Base-by-base conservation (phyloP, 75 land plant genomes). In the Pseudotsuga menziesii region DNA sequence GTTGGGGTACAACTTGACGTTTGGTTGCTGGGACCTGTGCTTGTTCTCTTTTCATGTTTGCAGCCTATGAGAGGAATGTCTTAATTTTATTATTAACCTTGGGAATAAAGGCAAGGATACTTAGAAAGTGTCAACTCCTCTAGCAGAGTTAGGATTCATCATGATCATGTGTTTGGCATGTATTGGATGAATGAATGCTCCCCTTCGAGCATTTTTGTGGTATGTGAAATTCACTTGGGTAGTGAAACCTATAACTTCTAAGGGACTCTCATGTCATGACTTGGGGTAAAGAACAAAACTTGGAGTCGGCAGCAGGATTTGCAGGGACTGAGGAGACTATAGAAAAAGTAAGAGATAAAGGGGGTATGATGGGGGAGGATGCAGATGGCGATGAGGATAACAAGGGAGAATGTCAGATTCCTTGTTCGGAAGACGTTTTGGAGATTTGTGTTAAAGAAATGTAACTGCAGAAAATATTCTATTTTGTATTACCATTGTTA, bases 361-460 rank as follows among this genome's bases (percentile, higher is more conserved):
- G 48, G 48, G 23, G n/a, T 6, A 74, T 74, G 75, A 35, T 14
- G 25, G 75, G 35, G 58, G 59, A 55, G 48, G 48, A 44, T 44
- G 48, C 48, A 44, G 29, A 54, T 15, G 58, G 16, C 0, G 72
- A 67, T 67, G 32, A 9, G 35, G 58, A 25, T 52, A 25, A 14
- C 11, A 27, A 7, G 8, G 77, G 55, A 26, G 63, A 76, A 3
- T 19, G 36, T 4, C 61, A 57, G 14, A 16, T 58, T 35, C 62
- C 76, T 11, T 29, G 36, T 76, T 32, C 19, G 85, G 63, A 88
- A 76, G 62, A 63, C 82, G 1, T 91, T 72, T 74, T 86, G 82
- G 59, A 80, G 93, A 8, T 91, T 91, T 44, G 5, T 44, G n/a
- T n/a, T n/a, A n/a, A n/a, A n/a, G n/a, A n/a, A n/a, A n/a, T n/a